Evolutionary conservation across 345 rosid species (phyloP).

Genomic region (Arabis hirsuta): DNA sequence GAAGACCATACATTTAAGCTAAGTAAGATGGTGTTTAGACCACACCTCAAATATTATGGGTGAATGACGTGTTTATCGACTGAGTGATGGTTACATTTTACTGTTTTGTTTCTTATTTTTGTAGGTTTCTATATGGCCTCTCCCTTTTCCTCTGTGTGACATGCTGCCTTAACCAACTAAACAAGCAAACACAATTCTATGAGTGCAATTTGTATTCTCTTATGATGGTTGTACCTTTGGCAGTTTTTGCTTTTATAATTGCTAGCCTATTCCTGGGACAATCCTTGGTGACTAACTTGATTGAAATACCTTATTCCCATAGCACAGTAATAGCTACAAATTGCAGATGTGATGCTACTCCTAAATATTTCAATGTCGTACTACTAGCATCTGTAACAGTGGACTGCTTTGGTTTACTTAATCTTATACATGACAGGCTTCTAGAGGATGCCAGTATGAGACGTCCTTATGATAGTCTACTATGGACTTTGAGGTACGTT

Average conservation of each 20-base stretch:
- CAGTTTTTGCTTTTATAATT: slow-evolving; percentile 15
- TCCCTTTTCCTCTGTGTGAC: neutral
- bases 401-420: slow-evolving; percentile 27
- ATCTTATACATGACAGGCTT: slow-evolving; percentile 58
- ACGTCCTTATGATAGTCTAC: slow-evolving; percentile 78
- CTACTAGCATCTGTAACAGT: slow-evolving; percentile 8
- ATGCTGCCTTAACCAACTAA: slow-evolving; percentile 5
- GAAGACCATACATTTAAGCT: slow-evolving; percentile 21
- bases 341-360: slow-evolving; percentile 26
- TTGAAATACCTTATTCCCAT: slow-evolving; percentile 6
- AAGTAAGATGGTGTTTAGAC: slow-evolving; percentile 22
- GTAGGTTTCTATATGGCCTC: neutral
- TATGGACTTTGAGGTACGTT: slow-evolving; percentile 86
- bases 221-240: slow-evolving; percentile 18
- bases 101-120: neutral
- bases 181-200: slow-evolving; percentile 19
- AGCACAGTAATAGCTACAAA: slow-evolving; percentile 20
- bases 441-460: slow-evolving; percentile 73
- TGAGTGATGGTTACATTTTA: slow-evolving; percentile 12
- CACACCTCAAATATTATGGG: neutral
- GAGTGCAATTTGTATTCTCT: slow-evolving; percentile 26
- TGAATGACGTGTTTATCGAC: neutral
- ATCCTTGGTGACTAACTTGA: slow-evolving; percentile 5
- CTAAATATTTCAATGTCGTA: slow-evolving; percentile 23
- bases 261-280: slow-evolving; percentile 15